A percentile compares a stretch with the other conserved stretches of the same genome.
Conservation (phyloP, 441 rosid genomes). For the Erysimum pusillum region DNA sequence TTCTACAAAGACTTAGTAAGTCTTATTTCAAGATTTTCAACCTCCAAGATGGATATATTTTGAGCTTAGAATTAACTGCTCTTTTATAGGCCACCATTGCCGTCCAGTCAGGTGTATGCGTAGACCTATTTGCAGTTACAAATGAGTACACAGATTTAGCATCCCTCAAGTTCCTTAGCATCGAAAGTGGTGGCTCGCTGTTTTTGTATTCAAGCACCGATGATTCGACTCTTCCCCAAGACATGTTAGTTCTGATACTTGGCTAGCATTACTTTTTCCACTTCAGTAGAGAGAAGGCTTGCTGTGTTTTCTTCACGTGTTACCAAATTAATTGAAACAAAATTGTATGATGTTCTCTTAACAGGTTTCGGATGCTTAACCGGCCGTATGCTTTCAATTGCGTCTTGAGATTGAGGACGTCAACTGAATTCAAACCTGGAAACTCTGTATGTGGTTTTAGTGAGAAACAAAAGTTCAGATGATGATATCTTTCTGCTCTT, state of each 20-base stretch:
- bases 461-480: constrained; percentile 20
- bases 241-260: constrained; percentile 75
- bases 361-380: constrained; percentile 93
- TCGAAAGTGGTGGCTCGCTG: constrained; percentile 96
- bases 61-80: constrained; percentile 54
- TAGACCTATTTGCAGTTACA: constrained; percentile 94
- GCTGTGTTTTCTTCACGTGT: constrained; percentile 23
- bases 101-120: constrained; percentile 98
- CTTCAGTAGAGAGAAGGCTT: background rate
- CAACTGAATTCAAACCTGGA: constrained; percentile 91
- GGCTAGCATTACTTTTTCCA: constrained; percentile 1
- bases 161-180: constrained; percentile 95
- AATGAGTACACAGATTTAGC: constrained; percentile 98
- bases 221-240: constrained; percentile 99
- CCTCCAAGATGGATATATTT: constrained; percentile 35
- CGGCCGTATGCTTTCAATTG: constrained; percentile 96
- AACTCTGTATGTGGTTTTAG: constrained; percentile 72
- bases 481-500: background rate
- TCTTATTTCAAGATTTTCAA: constrained; percentile 34
- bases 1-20: constrained; percentile 94
- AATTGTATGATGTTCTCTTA: constrained; percentile 34
- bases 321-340: constrained; percentile 21
- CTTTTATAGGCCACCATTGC: constrained; percentile 91
- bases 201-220: constrained; percentile 90
- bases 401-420: constrained; percentile 87